These are phyloP conservation scores for Penicillium subrubescens DNA, from an alignment of 495 filamentous ascomycete genomes.

Conservation along the genomic window DNA sequence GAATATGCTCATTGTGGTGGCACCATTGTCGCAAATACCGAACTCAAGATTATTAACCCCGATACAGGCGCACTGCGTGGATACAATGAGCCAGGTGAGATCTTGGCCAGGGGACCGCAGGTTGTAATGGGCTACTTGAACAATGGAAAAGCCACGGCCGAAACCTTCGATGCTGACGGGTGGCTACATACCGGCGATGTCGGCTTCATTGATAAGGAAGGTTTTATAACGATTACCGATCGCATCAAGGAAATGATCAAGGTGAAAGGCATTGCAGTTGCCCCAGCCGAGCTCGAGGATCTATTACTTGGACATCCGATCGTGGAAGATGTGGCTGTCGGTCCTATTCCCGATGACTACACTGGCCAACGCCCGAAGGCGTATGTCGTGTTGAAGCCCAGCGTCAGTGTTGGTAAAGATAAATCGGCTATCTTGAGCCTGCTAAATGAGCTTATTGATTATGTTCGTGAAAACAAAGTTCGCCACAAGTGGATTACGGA, in stretches of 20 bases:
- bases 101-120: constrained; percentile 57
- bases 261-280: constrained; percentile 71
- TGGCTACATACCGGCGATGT: constrained; percentile 70
- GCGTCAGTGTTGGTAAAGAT: constrained; percentile 17
- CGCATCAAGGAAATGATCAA: constrained; percentile 78
- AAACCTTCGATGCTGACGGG: constrained; percentile 62
- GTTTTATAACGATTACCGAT: constrained; percentile 64
- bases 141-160: constrained; percentile 55
- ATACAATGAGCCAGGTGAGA: constrained; percentile 59
- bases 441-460: constrained; percentile 48
- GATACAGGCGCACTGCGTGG: constrained; percentile 47
- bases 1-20: constrained; percentile 62
- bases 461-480: constrained; percentile 63
- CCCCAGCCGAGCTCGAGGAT: constrained; percentile 71
- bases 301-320: constrained; percentile 56
- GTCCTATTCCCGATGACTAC: constrained; percentile 60
- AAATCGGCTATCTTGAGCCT: constrained; percentile 27
- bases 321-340: constrained; percentile 63
- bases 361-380: constrained; percentile 67
- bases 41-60: constrained; percentile 61
- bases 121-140: constrained; percentile 62
- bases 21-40: constrained; percentile 58
- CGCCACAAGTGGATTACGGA: constrained; percentile 69
- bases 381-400: constrained; percentile 56
- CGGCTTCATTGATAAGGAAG: constrained; percentile 55